Conservation (phyloP, 371 early-diverging fungal genomes). For the Lichtheimia hyalospora region DNA sequence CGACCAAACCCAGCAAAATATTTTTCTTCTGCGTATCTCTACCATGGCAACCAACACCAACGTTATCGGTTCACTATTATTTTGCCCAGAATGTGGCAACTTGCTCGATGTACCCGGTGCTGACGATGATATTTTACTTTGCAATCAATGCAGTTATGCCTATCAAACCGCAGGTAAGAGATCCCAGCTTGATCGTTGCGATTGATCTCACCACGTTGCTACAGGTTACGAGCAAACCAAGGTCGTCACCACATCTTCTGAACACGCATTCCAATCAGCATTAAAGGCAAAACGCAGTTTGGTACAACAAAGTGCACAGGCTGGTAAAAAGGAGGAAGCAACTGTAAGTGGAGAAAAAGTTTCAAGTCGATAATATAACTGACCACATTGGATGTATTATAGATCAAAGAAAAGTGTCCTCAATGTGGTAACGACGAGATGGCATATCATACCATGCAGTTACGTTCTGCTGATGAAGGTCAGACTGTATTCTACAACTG, state of each 20-base stretch:
- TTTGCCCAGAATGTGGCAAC: slow-evolving; percentile 88
- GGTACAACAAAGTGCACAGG: slow-evolving; percentile 59
- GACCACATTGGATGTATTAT: background rate
- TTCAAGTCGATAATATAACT: background rate
- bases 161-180: slow-evolving; percentile 62
- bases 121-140: slow-evolving; percentile 72
- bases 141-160: slow-evolving; percentile 76
- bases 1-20: too few relatives aligned
- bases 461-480: slow-evolving; percentile 99
- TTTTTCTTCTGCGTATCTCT: too few relatives aligned
- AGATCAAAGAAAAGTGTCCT: slow-evolving; percentile 98
- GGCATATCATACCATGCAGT: slow-evolving; percentile 98
- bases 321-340: slow-evolving; percentile 66
- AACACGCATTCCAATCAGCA: slow-evolving; percentile 80
- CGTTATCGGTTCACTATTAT: slow-evolving; percentile 70
- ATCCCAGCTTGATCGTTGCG: background rate
- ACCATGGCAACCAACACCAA: slow-evolving; percentile 8
- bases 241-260: slow-evolving; percentile 74
- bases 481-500: slow-evolving; percentile 99
- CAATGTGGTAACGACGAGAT: slow-evolving; percentile 93
- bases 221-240: slow-evolving; percentile 77
- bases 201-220: too few relatives aligned
- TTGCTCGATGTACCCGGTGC: slow-evolving; percentile 81
- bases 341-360: slow-evolving; percentile 52
- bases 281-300: slow-evolving; percentile 70